Percentiles rank a stretch among this genome's conserved stretches.
These are phyloP conservation scores for Cyclocybe aegerita DNA, from an alignment of 768 basidiomycete genomes.

Conservation along the genomic window DNA sequence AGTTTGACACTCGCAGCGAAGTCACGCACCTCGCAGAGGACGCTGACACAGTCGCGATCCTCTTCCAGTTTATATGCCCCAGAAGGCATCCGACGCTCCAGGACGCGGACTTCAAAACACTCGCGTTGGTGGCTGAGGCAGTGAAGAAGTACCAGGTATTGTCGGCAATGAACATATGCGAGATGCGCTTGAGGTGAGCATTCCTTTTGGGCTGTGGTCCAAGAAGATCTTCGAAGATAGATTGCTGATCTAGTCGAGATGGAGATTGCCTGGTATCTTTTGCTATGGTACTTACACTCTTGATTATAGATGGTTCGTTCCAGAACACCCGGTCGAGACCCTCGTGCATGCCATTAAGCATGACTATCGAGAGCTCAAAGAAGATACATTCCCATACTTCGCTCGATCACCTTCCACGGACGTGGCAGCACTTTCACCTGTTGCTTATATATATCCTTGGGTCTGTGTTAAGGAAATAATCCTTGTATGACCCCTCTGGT, in stretches of 20 bases:
- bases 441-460: conserved; percentile 22
- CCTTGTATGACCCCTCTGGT: background rate
- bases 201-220: too few species aligned
- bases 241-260: too few species aligned
- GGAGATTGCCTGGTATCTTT: background rate
- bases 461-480: conserved; percentile 5
- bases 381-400: conserved; percentile 17
- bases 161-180: conserved; percentile 25
- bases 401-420: conserved; percentile 15
- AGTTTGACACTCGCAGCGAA: conserved; percentile 10
- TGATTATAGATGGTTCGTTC: conserved; percentile 5
- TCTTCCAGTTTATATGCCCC: conserved; percentile 27
- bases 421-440: conserved; percentile 18
- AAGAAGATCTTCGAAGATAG: too few species aligned
- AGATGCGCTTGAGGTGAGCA: conserved; percentile 22
- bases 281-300: background rate
- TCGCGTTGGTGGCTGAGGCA: conserved; percentile 25
- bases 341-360: conserved; percentile 25
- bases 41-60: conserved; percentile 16
- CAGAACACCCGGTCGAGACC: conserved; percentile 18
- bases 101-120: conserved; percentile 7
- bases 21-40: conserved; percentile 18
- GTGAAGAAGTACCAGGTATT: conserved; percentile 32
- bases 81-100: conserved; percentile 16
- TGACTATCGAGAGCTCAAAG: conserved; percentile 20